A percentile compares a stretch with the other conserved stretches of the same genome.
phyloP scores from a whole-genome alignment of 306 rosid genomes.

The Vigna reflexopilosa region DNA sequence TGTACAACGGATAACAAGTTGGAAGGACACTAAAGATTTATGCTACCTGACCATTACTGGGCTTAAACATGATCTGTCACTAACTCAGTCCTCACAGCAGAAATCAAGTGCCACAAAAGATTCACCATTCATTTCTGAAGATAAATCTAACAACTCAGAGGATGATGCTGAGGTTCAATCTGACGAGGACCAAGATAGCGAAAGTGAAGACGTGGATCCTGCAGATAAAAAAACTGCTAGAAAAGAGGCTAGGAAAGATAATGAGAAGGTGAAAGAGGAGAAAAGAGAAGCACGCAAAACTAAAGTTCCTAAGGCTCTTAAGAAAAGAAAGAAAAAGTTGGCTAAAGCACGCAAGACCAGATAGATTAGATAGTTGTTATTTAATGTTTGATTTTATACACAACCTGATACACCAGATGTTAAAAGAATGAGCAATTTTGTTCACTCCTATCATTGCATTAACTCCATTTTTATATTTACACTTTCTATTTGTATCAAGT shows the following conservation, averaged over 20 bases:
- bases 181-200: constrained; percentile 45
- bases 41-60: constrained; percentile 85
- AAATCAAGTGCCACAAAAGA: constrained; percentile 35
- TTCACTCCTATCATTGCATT: too few relatives aligned
- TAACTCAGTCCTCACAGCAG: constrained; percentile 40
- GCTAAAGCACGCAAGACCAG: constrained; percentile 74
- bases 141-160: constrained; percentile 27
- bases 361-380: constrained; percentile 32
- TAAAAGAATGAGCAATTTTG: too few relatives aligned
- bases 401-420: too few relatives aligned
- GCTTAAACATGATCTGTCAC: constrained; percentile 62
- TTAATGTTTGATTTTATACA: neutral
- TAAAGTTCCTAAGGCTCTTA: constrained; percentile 81
- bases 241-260: constrained; percentile 87
- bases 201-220: constrained; percentile 49
- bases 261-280: constrained; percentile 88
- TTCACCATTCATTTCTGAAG: neutral
- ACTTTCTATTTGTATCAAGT: neutral
- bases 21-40: constrained; percentile 71
- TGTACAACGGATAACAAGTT: constrained; percentile 68
- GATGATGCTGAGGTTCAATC: constrained; percentile 47
- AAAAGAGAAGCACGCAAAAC: constrained; percentile 81
- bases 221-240: constrained; percentile 80
- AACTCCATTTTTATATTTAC: neutral
- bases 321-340: constrained; percentile 82